Evolutionary conservation across 2,329 filamentous ascomycete genomes (phyloP).

Genomic region (Xylariaceae sp.): DNA sequence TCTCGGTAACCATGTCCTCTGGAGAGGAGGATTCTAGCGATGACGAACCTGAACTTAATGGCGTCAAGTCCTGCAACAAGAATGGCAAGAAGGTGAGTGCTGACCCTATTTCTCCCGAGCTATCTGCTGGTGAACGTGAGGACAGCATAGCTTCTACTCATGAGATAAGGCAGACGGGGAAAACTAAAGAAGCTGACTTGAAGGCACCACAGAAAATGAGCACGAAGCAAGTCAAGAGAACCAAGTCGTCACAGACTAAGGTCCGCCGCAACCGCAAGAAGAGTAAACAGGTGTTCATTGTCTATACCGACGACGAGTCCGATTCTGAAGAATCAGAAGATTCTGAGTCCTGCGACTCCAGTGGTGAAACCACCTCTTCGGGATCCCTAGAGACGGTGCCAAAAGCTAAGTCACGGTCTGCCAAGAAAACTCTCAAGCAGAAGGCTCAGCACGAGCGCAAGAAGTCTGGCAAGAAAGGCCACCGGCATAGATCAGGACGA

Average conservation of each 20-base stretch:
- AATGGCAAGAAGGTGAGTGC: slow-evolving; percentile 9
- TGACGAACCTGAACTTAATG: neutral
- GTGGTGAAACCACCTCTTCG: neutral
- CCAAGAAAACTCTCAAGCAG: neutral
- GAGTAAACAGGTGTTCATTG: neutral
- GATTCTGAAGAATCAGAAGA: neutral
- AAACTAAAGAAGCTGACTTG: slow-evolving; percentile 1
- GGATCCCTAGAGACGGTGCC: slow-evolving; percentile 10
- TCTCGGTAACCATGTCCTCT: slow-evolving; percentile 2
- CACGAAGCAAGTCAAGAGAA: slow-evolving; percentile 1
- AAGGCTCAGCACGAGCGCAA: neutral
- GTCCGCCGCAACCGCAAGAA: slow-evolving; percentile 2
- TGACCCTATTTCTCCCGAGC: neutral
- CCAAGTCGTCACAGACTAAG: slow-evolving; percentile 1
- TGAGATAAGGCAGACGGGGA: neutral
- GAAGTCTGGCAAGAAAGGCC: neutral
- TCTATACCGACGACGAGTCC: neutral
- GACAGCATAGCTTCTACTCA: slow-evolving; percentile 1
- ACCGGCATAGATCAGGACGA: slow-evolving; percentile 10
- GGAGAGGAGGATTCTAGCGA: slow-evolving; percentile 4
- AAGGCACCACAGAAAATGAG: neutral
- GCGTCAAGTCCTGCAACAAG: slow-evolving; percentile 17
- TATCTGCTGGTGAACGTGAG: slow-evolving; percentile 7
- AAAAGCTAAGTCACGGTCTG: slow-evolving; percentile 9
- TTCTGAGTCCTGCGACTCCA: slow-evolving; percentile 5